Conservation (phyloP, 148 eudicot genomes). For the Selenicereus undatus region DNA sequence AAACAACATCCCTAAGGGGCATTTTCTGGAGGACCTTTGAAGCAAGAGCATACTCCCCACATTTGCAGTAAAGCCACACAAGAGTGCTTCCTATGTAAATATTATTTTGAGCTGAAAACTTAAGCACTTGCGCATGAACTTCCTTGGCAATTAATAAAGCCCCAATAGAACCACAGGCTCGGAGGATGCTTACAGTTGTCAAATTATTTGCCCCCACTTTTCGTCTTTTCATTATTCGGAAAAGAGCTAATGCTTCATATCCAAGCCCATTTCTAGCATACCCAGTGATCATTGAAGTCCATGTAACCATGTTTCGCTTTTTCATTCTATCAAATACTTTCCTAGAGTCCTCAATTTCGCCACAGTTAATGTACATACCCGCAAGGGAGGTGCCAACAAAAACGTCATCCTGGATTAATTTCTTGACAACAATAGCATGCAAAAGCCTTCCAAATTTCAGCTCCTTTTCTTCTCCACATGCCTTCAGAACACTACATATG, state of each 20-base stretch:
- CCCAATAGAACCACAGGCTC: constrained; percentile 65
- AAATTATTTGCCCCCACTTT: constrained; percentile 56
- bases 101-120: constrained; percentile 48
- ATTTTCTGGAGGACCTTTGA: constrained; percentile 56
- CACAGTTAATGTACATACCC: constrained; percentile 81
- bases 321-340: constrained; percentile 70
- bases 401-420: constrained; percentile 50
- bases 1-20: constrained; percentile 74
- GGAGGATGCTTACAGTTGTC: constrained; percentile 71
- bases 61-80: constrained; percentile 82
- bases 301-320: constrained; percentile 68
- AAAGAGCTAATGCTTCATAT: constrained; percentile 63
- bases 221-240: constrained; percentile 62
- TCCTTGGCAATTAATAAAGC: constrained; percentile 58
- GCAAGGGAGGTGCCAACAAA: constrained; percentile 62
- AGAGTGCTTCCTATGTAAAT: constrained; percentile 75
- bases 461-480: constrained; percentile 69
- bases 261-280: constrained; percentile 68
- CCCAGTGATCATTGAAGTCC: constrained; percentile 80
- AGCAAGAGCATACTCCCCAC: constrained; percentile 56
- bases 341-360: constrained; percentile 53
- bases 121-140: constrained; percentile 70
- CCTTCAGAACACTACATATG: constrained; percentile 64
- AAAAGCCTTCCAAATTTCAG: constrained; percentile 70
- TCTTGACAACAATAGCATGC: constrained; percentile 60